Evolutionary conservation across 106 monocot genomes (phyloP).

Genomic region (Vanilla planifolia): DNA sequence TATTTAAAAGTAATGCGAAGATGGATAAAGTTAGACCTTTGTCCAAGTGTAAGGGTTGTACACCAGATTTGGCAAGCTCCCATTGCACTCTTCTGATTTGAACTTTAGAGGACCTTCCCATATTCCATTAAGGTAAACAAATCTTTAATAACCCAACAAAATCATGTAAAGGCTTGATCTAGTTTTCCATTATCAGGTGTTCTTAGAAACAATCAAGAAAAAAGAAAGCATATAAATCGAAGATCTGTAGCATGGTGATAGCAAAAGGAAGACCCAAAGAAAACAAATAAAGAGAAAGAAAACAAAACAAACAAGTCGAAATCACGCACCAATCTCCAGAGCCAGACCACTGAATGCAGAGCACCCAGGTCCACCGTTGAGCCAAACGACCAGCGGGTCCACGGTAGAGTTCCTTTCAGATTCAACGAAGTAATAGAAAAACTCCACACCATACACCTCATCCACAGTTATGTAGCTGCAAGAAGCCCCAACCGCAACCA

Average conservation of each 20-base stretch:
- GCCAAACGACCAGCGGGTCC: conserved; percentile 20
- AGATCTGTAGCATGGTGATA: too few relatives aligned
- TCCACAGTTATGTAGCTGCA: conserved; percentile 31
- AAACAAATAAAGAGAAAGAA: background rate
- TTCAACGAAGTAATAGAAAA: conserved; percentile 38
- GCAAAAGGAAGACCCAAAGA: background rate
- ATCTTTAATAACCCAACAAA: too few relatives aligned
- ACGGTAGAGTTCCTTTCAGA: conserved; percentile 10
- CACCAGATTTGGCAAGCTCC: conserved; percentile 1
- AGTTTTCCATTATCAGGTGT: too few relatives aligned
- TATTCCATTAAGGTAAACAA: background rate
- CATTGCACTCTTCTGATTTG: background rate
- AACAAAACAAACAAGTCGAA: too few relatives aligned
- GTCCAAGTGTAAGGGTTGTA: background rate
- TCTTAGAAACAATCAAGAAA: too few relatives aligned
- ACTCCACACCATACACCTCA: conserved; percentile 19
- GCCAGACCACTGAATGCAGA: conserved; percentile 18
- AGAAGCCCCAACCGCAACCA: too few relatives aligned
- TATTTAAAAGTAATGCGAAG: too few relatives aligned
- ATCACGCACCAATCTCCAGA: conserved; percentile 3
- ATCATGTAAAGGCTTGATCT: too few relatives aligned
- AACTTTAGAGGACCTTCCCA: background rate
- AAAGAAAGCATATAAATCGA: too few relatives aligned
- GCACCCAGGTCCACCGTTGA: conserved; percentile 27
- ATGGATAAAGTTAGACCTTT: background rate